These are phyloP conservation scores for Lasiodiplodia hormozganensis DNA, from an alignment of 2,329 filamentous ascomycete genomes.

Conservation along the genomic window DNA sequence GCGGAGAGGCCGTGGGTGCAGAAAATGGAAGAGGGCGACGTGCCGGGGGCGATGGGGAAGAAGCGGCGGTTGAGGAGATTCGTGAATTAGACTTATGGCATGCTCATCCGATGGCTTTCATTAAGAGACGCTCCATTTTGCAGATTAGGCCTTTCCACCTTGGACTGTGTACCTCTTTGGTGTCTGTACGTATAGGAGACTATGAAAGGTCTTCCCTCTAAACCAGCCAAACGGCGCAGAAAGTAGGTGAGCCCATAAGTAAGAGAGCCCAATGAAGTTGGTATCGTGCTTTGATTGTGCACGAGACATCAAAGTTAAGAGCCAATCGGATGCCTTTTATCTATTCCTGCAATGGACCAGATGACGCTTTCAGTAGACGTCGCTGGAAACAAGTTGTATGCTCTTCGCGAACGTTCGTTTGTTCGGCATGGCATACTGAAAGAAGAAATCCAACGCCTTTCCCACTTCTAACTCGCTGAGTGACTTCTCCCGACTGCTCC, in stretches of 20 bases:
- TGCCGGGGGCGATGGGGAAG: constrained; percentile 7
- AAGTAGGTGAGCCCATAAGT: background rate
- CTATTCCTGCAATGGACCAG: background rate
- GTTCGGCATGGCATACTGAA: background rate
- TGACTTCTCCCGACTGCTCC: background rate
- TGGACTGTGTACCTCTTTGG: too few species aligned
- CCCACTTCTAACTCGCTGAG: background rate
- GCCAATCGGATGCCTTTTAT: background rate
- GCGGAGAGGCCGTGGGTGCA: constrained; percentile 23
- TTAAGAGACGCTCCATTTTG: too few species aligned
- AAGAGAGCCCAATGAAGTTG: background rate
- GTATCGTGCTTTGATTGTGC: background rate
- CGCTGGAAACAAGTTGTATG: background rate
- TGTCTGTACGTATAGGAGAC: too few species aligned
- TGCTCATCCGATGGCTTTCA: too few species aligned
- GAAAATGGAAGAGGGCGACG: constrained; percentile 11
- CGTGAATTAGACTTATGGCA: background rate
- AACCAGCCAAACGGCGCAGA: too few species aligned
- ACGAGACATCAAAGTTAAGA: background rate
- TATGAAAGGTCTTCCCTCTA: too few species aligned
- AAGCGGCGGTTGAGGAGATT: constrained; percentile 29
- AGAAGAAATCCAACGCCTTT: background rate
- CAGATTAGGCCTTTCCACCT: too few species aligned
- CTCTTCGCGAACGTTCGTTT: background rate
- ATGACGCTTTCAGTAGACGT: background rate